phyloP scores from a whole-genome alignment of 345 rosid species.

The Lepidium didymum region DNA sequence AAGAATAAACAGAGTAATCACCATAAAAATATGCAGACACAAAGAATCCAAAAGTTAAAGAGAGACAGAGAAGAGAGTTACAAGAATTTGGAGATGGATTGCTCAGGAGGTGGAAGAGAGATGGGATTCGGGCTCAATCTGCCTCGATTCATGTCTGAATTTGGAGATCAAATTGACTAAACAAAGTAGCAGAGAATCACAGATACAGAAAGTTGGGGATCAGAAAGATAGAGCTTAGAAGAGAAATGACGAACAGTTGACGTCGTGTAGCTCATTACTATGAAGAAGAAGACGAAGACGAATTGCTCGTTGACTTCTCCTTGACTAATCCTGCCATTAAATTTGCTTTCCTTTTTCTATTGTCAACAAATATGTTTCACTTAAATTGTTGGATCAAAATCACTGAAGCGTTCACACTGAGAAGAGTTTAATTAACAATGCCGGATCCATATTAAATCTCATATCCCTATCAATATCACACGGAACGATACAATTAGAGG shows the following conservation, averaged over 20 bases:
- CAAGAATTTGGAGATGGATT: slow-evolving; percentile 64
- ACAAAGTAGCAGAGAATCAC: not conserved
- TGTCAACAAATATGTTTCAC: not conserved
- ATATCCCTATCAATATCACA: no score
- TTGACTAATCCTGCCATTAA: slow-evolving; percentile 18
- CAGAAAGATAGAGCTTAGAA: not conserved
- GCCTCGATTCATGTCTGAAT: slow-evolving; percentile 51
- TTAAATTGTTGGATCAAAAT: not conserved
- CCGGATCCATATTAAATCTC: no score
- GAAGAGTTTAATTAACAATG: no score
- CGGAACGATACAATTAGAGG: no score
- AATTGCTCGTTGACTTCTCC: slow-evolving; percentile 18
- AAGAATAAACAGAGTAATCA: not conserved
- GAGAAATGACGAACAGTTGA: slow-evolving; percentile 8
- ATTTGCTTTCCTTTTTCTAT: not conserved
- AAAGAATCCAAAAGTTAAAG: not conserved
- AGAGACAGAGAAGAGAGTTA: slow-evolving; percentile 43
- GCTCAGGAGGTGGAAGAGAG: slow-evolving; percentile 56
- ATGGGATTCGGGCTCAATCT: slow-evolving; percentile 42
- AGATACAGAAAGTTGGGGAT: not conserved
- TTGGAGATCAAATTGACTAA: not conserved
- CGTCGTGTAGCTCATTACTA: slow-evolving; percentile 13
- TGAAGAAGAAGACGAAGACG: slow-evolving; percentile 21
- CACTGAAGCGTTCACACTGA: not conserved
- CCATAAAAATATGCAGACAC: not conserved